Conservation (phyloP, 768 basidiomycete species). For the Sporobolomyces roseus region DNA sequence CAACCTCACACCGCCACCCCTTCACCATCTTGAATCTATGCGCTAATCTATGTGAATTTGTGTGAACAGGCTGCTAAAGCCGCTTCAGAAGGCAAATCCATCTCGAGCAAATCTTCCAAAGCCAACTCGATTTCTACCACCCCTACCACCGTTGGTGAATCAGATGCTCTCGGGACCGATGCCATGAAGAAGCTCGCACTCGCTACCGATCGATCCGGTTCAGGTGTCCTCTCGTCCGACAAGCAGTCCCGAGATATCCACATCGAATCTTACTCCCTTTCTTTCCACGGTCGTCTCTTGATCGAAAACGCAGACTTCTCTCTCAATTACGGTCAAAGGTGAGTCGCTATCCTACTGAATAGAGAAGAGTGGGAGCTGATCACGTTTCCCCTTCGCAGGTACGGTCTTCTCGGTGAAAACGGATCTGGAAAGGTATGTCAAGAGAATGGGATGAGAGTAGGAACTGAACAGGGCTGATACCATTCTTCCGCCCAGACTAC, state of each 20-base stretch:
- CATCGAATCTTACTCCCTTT: slow-evolving; percentile 89
- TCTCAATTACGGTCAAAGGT: slow-evolving; percentile 80
- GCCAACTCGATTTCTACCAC: slow-evolving; percentile 64
- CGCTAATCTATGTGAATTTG: slow-evolving; percentile 49
- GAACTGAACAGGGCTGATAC: no score
- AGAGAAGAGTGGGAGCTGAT: neutral
- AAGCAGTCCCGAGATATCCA: slow-evolving; percentile 91
- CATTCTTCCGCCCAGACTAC: slow-evolving; percentile 63
- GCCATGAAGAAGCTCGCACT: slow-evolving; percentile 81
- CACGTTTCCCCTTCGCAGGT: slow-evolving; percentile 49
- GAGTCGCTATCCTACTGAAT: neutral
- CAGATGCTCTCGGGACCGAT: slow-evolving; percentile 61
- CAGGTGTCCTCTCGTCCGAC: slow-evolving; percentile 90
- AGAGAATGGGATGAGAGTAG: neutral
- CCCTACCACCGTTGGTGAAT: slow-evolving; percentile 74
- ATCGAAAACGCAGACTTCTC: slow-evolving; percentile 62
- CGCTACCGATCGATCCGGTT: slow-evolving; percentile 77
- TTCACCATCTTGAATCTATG: neutral
- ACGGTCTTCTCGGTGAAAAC: slow-evolving; percentile 94
- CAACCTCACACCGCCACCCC: neutral
- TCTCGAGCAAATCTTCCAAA: slow-evolving; percentile 54
- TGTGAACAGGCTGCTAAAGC: slow-evolving; percentile 60
- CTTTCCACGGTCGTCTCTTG: slow-evolving; percentile 86
- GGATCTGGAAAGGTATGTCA: slow-evolving; percentile 90
- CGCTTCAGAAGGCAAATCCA: slow-evolving; percentile 51